Base-by-base conservation (phyloP, 2,329 filamentous ascomycete species). In the Ploettnerulaceae sp. region DNA sequence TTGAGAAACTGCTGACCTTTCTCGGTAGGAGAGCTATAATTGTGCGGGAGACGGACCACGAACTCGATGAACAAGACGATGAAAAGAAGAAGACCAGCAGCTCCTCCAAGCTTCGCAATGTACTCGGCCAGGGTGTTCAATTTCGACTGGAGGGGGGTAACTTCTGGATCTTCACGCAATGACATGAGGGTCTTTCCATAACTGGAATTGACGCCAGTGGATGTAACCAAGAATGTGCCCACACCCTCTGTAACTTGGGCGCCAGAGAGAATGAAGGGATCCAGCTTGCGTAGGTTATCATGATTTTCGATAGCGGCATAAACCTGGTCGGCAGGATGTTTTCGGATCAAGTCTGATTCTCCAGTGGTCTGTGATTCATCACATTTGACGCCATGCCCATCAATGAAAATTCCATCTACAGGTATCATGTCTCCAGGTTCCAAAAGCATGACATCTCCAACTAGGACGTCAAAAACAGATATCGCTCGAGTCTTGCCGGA, bases 261-360 rank as follows among this genome's bases (percentile, higher is more conserved):
- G 35, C 86, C 86, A 17, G 85, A 90, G 3, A 90, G 71, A 51
- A 91, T 89, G 64, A 91, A 91, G 0, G 86, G 86, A 57, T 90
- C 86, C 51, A 84, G 69, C 59, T 86, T 86, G 53, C 74, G 73
- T 25, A 83, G 67, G 12, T 71, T 71, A 42, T 81, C 72, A 48
- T 79, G 71, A 37, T 75, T 71, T 52, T 82, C 75, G 53, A 85
- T 82, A 3, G 79, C 73, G 25, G 73, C 73, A 61, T 76, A 82
- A 15, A 82, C 82, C 9, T 85, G 81, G 21, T 80, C 76, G 2
- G 74, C 82, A 2, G 76, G 64, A 1, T 70, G 74, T 66, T 90
- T 90, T 58, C 78, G 81, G 24, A 89, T 69, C 7, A 87, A 65
- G 51, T 86, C 83, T 0, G 84, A 87, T 67, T 89, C 86, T 50